These are phyloP conservation scores for Rhizoclosmatium globosum DNA, from an alignment of 192 early-diverging fungal species.

Conservation along the genomic window DNA sequence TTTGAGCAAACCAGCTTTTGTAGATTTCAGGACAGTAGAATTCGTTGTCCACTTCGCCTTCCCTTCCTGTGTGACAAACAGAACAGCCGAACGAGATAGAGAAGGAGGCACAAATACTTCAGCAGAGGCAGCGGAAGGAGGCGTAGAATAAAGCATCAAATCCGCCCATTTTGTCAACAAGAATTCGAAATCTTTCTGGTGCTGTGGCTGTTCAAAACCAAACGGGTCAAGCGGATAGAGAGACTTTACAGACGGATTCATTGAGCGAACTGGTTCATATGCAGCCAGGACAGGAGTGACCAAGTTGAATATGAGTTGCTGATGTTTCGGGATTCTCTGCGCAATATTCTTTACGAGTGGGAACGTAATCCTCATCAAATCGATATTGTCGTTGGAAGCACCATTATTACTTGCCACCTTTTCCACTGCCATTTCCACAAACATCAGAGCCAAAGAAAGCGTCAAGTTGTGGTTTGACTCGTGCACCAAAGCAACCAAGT, in stretches of 20 bases:
- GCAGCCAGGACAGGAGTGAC: conserved; percentile 38
- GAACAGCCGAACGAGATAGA: conserved; percentile 59
- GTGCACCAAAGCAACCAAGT: conserved; percentile 51
- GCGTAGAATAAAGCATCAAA: conserved; percentile 68
- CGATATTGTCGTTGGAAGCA: no score
- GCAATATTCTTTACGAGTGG: conserved; percentile 43
- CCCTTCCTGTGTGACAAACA: conserved; percentile 73
- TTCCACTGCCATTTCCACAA: conserved; percentile 79
- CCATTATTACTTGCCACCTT: neutral
- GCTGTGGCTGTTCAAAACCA: conserved; percentile 57
- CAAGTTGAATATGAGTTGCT: conserved; percentile 45
- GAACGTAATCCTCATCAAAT: neutral
- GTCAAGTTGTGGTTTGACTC: conserved; percentile 57
- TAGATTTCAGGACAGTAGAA: conserved; percentile 30
- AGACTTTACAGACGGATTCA: conserved; percentile 7
- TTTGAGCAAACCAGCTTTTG: conserved; percentile 51
- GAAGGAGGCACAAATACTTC: conserved; percentile 59
- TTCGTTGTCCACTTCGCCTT: conserved; percentile 74
- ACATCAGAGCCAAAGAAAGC: conserved; percentile 84
- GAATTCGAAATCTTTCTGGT: conserved; percentile 61
- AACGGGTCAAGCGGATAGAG: conserved; percentile 57
- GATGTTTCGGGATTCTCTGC: conserved; percentile 64
- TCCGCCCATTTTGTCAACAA: conserved; percentile 67
- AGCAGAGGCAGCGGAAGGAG: conserved; percentile 40
- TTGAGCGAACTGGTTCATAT: conserved; percentile 10